Evolutionary conservation across 257 asterid species (phyloP).

Genomic region (Thymus mandschuricus): DNA sequence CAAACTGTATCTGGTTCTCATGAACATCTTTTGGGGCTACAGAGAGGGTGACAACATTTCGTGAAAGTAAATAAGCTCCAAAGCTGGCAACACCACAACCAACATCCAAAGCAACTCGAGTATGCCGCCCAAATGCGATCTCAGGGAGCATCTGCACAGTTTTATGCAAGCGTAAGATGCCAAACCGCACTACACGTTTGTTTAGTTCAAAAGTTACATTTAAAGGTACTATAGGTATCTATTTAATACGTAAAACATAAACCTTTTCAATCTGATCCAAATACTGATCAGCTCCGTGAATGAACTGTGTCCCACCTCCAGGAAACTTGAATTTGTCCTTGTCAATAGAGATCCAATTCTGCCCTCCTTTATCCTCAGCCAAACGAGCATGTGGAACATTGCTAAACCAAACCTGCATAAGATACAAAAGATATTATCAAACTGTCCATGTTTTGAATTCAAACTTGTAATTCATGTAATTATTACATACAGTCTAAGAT

Average conservation of each 20-base stretch:
- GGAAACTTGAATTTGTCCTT: conserved; percentile 96
- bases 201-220: neutral
- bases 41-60: conserved; percentile 79
- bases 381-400: conserved; percentile 94
- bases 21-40: conserved; percentile 96
- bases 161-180: conserved; percentile 4
- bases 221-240: neutral
- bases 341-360: conserved; percentile 80
- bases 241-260: conserved; percentile 1
- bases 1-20: conserved; percentile 97
- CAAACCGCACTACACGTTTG: conserved; percentile 1
- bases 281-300: conserved; percentile 93
- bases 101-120: conserved; percentile 87
- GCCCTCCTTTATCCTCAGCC: conserved; percentile 95
- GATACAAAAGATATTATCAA: conserved; percentile 14
- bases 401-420: conserved; percentile 89
- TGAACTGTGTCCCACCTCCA: conserved; percentile 97
- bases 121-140: conserved; percentile 82
- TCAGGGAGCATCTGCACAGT: conserved; percentile 78
- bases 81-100: conserved; percentile 99
- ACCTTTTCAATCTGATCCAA: conserved; percentile 94
- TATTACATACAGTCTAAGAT: neutral
- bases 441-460: conserved; percentile 28
- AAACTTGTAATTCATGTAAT: neutral
- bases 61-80: conserved; percentile 86